Evolutionary conservation across 2,329 filamentous ascomycete genomes (phyloP).

Genomic region (Furcasterigmium furcatum): DNA sequence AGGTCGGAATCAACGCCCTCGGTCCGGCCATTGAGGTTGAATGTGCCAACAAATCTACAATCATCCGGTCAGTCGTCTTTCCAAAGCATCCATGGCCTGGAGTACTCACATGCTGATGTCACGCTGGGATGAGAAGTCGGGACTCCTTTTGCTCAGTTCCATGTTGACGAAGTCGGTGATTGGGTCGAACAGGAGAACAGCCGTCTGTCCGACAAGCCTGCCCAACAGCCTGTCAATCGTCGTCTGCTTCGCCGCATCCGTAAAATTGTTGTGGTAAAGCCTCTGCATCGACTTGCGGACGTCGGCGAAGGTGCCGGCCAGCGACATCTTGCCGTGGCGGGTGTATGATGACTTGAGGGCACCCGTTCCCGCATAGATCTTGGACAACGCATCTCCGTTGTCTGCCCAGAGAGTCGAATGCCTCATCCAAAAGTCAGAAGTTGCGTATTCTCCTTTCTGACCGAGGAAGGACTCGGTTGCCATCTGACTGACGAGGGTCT

Average conservation of each 20-base stretch:
- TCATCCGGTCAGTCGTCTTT: slow-evolving; percentile 15
- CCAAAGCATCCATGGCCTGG: background rate
- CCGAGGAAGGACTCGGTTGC: slow-evolving; percentile 79
- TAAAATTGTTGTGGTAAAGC: slow-evolving; percentile 96
- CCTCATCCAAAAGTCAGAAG: slow-evolving; percentile 83
- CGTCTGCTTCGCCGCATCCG: slow-evolving; percentile 87
- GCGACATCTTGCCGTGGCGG: slow-evolving; percentile 89
- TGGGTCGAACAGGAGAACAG: slow-evolving; percentile 87
- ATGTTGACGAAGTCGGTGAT: slow-evolving; percentile 85
- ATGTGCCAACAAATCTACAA: slow-evolving; percentile 68
- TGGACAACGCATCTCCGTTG: slow-evolving; percentile 89
- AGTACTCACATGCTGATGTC: slow-evolving; percentile 67
- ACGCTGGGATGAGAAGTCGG: slow-evolving; percentile 73
- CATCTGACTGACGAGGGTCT: slow-evolving; percentile 94
- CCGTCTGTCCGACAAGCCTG: slow-evolving; percentile 74
- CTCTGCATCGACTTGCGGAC: slow-evolving; percentile 90
- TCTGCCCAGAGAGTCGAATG: slow-evolving; percentile 96
- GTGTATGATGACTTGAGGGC: slow-evolving; percentile 96
- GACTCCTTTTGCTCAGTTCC: slow-evolving; percentile 65
- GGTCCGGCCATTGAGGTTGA: slow-evolving; percentile 90
- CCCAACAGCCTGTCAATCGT: slow-evolving; percentile 93
- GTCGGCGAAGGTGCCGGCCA: slow-evolving; percentile 92
- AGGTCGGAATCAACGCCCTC: slow-evolving; percentile 76
- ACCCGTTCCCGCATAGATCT: slow-evolving; percentile 94
- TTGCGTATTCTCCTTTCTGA: slow-evolving; percentile 66